Base-by-base conservation (phyloP, 176 grass and related monocot species). In the Zea mays region DNA sequence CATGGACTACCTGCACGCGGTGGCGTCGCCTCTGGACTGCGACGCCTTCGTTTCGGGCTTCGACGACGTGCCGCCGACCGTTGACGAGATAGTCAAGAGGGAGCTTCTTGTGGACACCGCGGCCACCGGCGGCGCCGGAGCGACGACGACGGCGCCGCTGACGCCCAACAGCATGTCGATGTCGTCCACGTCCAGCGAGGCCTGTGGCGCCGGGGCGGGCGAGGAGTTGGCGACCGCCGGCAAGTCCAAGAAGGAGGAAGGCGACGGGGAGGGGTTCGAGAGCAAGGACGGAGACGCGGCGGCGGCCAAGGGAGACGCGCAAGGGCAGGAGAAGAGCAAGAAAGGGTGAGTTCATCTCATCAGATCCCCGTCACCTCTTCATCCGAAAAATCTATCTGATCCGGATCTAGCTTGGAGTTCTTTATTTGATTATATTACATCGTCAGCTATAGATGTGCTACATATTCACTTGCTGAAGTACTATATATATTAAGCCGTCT, bases 141-240 rank as follows among this genome's bases (percentile, higher is more conserved):
- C 72, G 16, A 5, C 9, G 40, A 52, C 57, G 50, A 3, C 54
- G 55, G 2, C 33, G 19, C 36, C 91, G 39, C 45, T 80, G 56
- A 97, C 91, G 49, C 86, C 89, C 7, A 92, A 95, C 84, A 85
- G 72, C 65, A 48, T 85, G 77, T 98, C 96, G 50, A 69, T 87
- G 69, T 86, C 89, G 46, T 90, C 89, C 0, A 90, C 81, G 21
- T 98, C 96, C n/a, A 95, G 85, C 44, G 94, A 97, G 69, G 89
- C 88, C 0, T 89, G 74, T 7, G 77, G 72, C 15, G 33, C 12
- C 8, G 81, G 73, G 6, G 78, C 59, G 10, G 85, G 77, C 0
- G 85, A 88, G 10, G 88, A 67, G 16, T 70, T 69, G 5, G 64
- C 69, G 0, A 45, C 63, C 8, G 54, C 63, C 8, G 80, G 51